phyloP scores from a whole-genome alignment of 371 early-diverging fungal genomes.

The Mucor piriformis region DNA sequence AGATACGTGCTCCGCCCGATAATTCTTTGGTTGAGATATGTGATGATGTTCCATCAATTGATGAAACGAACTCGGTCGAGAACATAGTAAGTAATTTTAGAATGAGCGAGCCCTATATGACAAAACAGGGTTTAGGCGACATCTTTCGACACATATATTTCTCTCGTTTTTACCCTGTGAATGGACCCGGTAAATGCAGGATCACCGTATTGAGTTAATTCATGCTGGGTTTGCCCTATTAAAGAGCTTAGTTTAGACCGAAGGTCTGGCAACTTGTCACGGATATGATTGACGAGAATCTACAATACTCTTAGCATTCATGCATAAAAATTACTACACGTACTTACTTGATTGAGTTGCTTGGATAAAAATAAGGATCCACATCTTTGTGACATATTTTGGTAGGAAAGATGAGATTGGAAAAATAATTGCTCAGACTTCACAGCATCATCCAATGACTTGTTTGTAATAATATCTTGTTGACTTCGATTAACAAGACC shows the following conservation, averaged over 20 bases:
- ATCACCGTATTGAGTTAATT: conserved; percentile 76
- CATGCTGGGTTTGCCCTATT: conserved; percentile 81
- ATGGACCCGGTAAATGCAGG: conserved; percentile 59
- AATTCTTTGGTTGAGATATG: conserved; percentile 93
- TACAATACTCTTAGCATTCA: conserved; percentile 10
- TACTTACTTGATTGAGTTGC: conserved; percentile 32
- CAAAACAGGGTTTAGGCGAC: background rate
- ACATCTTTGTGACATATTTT: conserved; percentile 78
- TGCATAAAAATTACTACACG: background rate
- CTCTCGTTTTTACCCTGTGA: conserved; percentile 52
- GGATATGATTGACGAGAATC: conserved; percentile 80
- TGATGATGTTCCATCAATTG: conserved; percentile 81
- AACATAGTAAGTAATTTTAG: conserved; percentile 82
- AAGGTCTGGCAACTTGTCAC: conserved; percentile 81
- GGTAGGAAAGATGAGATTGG: conserved; percentile 81
- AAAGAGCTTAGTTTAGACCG: conserved; percentile 79
- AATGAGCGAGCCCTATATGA: conserved; percentile 63
- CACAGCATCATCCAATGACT: conserved; percentile 81
- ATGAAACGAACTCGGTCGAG: conserved; percentile 77
- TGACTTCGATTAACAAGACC: conserved; percentile 92
- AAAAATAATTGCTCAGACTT: conserved; percentile 82
- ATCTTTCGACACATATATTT: conserved; percentile 12
- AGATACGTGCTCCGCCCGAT: conserved; percentile 88
- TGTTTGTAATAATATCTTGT: conserved; percentile 82
- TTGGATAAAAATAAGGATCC: conserved; percentile 36